These are phyloP conservation scores for Umbilicus rupestris DNA, from an alignment of 164 flowering plant species.

Conservation along the genomic window DNA sequence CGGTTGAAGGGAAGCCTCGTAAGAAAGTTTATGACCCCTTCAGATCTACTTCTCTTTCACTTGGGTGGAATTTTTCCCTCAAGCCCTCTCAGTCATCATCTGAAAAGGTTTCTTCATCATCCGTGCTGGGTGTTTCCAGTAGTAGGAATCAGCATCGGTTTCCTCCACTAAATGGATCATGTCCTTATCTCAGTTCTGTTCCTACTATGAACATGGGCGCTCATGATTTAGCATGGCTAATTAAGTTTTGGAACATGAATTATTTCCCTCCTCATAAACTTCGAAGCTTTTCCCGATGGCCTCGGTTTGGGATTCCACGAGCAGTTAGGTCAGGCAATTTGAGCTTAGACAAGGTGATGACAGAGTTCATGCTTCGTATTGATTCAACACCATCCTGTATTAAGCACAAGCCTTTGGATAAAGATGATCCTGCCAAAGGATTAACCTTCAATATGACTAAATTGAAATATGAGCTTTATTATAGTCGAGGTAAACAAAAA, in stretches of 20 bases:
- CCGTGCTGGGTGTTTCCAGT: slow-evolving; percentile 15
- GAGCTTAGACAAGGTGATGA: slow-evolving; percentile 90
- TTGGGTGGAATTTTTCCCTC: slow-evolving; percentile 75
- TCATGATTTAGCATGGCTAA: slow-evolving; percentile 92
- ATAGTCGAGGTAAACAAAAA: slow-evolving; percentile 74
- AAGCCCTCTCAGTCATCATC: slow-evolving; percentile 35
- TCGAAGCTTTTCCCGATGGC: slow-evolving; percentile 86
- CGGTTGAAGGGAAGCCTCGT: slow-evolving; percentile 69
- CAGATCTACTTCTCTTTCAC: slow-evolving; percentile 87
- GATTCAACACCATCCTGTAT: slow-evolving; percentile 74
- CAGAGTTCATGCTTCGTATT: slow-evolving; percentile 83
- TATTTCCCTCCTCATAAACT: slow-evolving; percentile 88
- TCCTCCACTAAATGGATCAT: neutral
- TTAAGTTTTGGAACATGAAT: slow-evolving; percentile 72
- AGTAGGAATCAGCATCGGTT: slow-evolving; percentile 20
- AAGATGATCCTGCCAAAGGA: slow-evolving; percentile 96
- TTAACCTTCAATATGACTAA: slow-evolving; percentile 65
- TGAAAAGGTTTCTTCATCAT: slow-evolving; percentile 33
- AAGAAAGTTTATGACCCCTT: slow-evolving; percentile 81
- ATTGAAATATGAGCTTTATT: slow-evolving; percentile 72
- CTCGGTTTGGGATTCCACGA: slow-evolving; percentile 92
- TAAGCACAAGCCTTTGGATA: slow-evolving; percentile 62
- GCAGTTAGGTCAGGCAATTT: slow-evolving; percentile 84
- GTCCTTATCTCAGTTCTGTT: slow-evolving; percentile 15
- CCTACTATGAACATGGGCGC: slow-evolving; percentile 67